These are phyloP conservation scores for Glycine tomentella DNA, from an alignment of 306 rosid species.

Conservation along the genomic window DNA sequence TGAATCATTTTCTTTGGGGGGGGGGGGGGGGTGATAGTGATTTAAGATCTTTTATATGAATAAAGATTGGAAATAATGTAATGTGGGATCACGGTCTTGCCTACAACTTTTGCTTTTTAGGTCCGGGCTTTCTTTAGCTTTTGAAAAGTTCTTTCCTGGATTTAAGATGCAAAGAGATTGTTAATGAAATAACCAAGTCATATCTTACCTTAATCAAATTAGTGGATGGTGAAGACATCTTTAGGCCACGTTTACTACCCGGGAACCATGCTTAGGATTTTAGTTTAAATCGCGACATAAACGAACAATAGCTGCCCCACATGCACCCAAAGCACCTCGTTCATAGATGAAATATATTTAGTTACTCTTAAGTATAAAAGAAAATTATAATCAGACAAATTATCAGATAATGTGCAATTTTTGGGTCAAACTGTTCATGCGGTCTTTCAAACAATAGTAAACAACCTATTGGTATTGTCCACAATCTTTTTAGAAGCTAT, in stretches of 20 bases:
- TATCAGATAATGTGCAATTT: not conserved
- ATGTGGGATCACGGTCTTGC: conserved; percentile 57
- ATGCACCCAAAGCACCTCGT: not conserved
- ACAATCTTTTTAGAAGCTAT: not conserved
- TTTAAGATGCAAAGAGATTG: conserved; percentile 48
- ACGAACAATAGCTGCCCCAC: not conserved
- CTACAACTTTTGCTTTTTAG: conserved; percentile 60
- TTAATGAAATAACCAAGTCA: conserved; percentile 45
- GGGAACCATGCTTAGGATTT: conserved; percentile 15
- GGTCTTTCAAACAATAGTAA: not conserved
- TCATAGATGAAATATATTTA: not conserved
- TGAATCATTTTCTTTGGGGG: too few relatives aligned
- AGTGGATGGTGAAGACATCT: conserved; percentile 14
- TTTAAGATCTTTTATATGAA: conserved; percentile 51
- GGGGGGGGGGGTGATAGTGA: conserved; percentile 63
- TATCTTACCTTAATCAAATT: conserved; percentile 46
- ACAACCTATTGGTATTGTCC: not conserved
- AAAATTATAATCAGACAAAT: not conserved
- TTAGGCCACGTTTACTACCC: conserved; percentile 22
- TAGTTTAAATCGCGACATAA: conserved; percentile 20
- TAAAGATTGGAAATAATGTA: conserved; percentile 58
- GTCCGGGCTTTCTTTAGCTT: conserved; percentile 56
- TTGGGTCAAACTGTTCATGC: not conserved
- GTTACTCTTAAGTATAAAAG: not conserved
- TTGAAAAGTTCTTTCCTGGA: conserved; percentile 58